phyloP scores from a whole-genome alignment of 352 stramenopile species.

The Nannochloropsis limnetica region DNA sequence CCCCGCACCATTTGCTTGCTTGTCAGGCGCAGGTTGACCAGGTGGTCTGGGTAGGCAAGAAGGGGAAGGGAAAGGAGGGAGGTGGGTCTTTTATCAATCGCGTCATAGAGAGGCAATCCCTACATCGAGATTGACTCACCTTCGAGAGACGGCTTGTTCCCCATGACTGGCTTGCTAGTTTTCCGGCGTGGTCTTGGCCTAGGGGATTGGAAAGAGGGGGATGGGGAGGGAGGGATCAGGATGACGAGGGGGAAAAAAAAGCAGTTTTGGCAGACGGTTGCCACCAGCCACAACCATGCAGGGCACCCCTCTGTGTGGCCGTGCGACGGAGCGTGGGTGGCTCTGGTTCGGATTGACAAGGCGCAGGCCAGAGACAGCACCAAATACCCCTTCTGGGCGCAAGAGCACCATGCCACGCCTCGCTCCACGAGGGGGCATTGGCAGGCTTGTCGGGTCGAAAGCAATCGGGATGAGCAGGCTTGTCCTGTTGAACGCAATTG shows the following conservation, averaged over 20 bases:
- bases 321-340: background rate
- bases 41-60: constrained; percentile 51
- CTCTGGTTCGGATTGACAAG: background rate
- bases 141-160: constrained; percentile 65
- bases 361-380: background rate
- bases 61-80: background rate
- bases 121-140: constrained; percentile 48
- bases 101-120: background rate
- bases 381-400: background rate
- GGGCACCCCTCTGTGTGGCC: background rate
- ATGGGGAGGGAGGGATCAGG: background rate
- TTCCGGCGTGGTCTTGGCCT: background rate
- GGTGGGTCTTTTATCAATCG: background rate
- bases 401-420: too few relatives aligned
- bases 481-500: too few relatives aligned
- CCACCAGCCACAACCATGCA: background rate
- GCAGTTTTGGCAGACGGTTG: background rate
- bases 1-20: constrained; percentile 72
- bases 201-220: background rate
- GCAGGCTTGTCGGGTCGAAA: too few relatives aligned
- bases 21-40: constrained; percentile 69
- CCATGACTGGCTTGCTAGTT: constrained; percentile 51
- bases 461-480: too few relatives aligned
- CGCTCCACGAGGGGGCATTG: too few relatives aligned
- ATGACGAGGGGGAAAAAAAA: background rate